These are phyloP conservation scores for Heterobasidion annosum DNA, from an alignment of 1,284 basidiomycete species.

Conservation along the genomic window DNA sequence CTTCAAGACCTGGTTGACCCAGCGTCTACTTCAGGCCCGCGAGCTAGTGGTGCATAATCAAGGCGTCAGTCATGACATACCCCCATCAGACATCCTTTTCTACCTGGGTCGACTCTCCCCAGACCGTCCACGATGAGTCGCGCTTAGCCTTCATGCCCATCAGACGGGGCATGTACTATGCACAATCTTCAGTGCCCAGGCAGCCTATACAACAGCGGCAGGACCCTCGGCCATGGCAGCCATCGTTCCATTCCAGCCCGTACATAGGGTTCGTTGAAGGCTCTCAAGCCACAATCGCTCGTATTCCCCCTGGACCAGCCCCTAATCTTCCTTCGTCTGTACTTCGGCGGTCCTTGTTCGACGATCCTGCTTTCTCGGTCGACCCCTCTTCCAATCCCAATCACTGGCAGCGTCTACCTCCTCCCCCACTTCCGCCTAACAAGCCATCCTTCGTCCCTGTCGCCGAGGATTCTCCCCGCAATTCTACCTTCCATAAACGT, in stretches of 20 bases:
- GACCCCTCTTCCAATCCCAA: constrained; percentile 24
- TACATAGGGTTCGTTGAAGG: neutral
- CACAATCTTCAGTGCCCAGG: neutral
- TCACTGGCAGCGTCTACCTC: constrained; percentile 14
- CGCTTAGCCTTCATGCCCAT: constrained; percentile 7
- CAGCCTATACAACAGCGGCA: constrained; percentile 1
- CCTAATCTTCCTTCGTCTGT: constrained; percentile 5
- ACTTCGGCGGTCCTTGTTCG: constrained; percentile 6
- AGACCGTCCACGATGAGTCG: constrained; percentile 5
- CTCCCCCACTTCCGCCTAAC: neutral
- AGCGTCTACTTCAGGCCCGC: neutral
- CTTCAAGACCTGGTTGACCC: neutral
- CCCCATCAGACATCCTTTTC: neutral
- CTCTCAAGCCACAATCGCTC: neutral
- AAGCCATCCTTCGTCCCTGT: neutral
- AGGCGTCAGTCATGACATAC: neutral
- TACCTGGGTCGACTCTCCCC: constrained; percentile 7
- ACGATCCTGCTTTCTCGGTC: constrained; percentile 28
- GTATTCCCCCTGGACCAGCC: constrained; percentile 9
- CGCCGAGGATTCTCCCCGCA: neutral
- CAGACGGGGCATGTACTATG: constrained; percentile 2
- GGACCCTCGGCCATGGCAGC: constrained; percentile 5
- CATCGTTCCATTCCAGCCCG: constrained; percentile 4
- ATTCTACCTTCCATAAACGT: neutral
- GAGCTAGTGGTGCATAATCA: neutral